Conservation (phyloP, 257 asterid species). For the Nicotiana tabacum region DNA sequence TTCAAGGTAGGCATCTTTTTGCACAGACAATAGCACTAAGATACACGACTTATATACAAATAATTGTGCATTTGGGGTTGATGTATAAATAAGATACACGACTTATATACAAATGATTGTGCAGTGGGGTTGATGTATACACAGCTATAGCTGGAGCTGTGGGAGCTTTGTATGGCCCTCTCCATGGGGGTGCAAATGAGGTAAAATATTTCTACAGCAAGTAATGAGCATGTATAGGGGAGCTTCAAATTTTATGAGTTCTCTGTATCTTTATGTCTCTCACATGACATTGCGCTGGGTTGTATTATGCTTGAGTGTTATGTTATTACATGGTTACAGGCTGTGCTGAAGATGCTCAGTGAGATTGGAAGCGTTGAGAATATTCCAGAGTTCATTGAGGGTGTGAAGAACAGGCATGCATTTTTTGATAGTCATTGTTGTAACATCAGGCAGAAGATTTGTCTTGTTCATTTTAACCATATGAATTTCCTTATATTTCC, state of each 20-base stretch:
- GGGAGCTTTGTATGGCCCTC: slow-evolving; percentile 99
- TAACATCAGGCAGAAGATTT: neutral
- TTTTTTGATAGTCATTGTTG: neutral
- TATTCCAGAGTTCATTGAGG: slow-evolving; percentile 92
- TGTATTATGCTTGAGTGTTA: neutral
- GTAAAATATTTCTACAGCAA: slow-evolving; percentile 29
- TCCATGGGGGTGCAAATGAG: slow-evolving; percentile 99
- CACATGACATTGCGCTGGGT: neutral
- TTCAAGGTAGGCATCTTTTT: slow-evolving; percentile 57
- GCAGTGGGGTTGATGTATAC: slow-evolving; percentile 98
- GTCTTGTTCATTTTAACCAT: slow-evolving; percentile 2
- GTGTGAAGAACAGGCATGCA: slow-evolving; percentile 81
- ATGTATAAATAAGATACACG: neutral
- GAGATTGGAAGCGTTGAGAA: slow-evolving; percentile 91
- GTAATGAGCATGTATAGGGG: neutral
- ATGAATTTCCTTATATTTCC: slow-evolving; percentile 3
- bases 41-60: neutral
- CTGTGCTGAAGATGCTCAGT: slow-evolving; percentile 96
- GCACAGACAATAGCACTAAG: neutral
- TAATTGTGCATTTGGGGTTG: neutral
- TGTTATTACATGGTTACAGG: slow-evolving; percentile 40
- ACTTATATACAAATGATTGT: slow-evolving; percentile 12
- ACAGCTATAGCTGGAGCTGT: slow-evolving; percentile 99
- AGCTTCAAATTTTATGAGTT: neutral
- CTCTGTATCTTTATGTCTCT: neutral